Evolutionary conservation across 2,329 filamentous ascomycete genomes (phyloP).

Genomic region (Grosmannia clavigera): DNA sequence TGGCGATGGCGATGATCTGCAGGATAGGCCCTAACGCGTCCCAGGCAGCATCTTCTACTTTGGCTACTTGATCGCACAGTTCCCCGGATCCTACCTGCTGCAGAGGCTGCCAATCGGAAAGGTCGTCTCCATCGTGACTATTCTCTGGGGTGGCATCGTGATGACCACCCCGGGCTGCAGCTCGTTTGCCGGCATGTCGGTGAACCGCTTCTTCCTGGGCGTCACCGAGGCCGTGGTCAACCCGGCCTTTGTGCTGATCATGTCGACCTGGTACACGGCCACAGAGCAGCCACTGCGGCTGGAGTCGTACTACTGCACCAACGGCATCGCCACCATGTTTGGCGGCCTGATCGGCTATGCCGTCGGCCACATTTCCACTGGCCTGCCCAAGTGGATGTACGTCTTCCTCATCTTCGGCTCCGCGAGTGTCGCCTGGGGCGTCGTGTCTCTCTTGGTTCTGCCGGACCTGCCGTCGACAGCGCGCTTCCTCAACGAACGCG

Average conservation of each 20-base stretch:
- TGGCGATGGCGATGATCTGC: background rate
- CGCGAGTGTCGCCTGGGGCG: conserved; percentile 22
- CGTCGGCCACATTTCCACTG: conserved; percentile 63
- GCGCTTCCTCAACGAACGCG: conserved; percentile 43
- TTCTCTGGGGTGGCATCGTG: conserved; percentile 13
- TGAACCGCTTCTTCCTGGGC: conserved; percentile 40
- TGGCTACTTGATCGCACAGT: conserved; percentile 33
- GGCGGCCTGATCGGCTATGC: conserved; percentile 72
- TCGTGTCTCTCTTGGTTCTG: conserved; percentile 14
- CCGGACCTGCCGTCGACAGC: conserved; percentile 50
- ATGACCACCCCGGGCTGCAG: conserved; percentile 9
- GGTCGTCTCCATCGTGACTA: conserved; percentile 31
- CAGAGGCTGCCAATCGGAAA: conserved; percentile 36
- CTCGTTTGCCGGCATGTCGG: conserved; percentile 29
- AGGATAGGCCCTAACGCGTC: conserved; percentile 6
- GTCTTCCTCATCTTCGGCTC: conserved; percentile 13
- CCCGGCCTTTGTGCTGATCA: conserved; percentile 44
- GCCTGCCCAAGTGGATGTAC: conserved; percentile 21
- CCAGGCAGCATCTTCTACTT: conserved; percentile 13
- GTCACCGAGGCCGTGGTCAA: conserved; percentile 42
- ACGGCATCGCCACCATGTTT: conserved; percentile 62
- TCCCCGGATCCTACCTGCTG: conserved; percentile 32
- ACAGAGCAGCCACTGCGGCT: conserved; percentile 42
- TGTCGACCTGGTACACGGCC: conserved; percentile 42
- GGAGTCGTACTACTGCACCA: conserved; percentile 44